Percentiles rank a stretch among this genome's conserved stretches.
phyloP scores from a whole-genome alignment of 2,329 filamentous ascomycete genomes.

The Bipolaris zeicola region DNA sequence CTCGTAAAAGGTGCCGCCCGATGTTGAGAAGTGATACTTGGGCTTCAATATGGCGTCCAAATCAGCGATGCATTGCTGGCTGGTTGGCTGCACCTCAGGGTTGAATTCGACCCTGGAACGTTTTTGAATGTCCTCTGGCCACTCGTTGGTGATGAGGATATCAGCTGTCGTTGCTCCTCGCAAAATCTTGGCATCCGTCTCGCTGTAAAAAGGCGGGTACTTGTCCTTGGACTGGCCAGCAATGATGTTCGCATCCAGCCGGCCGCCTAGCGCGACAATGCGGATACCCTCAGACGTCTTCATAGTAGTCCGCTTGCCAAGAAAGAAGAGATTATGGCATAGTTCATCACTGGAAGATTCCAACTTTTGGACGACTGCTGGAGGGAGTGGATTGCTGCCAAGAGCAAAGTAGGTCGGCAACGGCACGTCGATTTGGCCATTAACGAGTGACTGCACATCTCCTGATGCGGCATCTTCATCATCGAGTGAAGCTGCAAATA shows the following conservation, averaged over 20 bases:
- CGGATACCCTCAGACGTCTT: slow-evolving; percentile 89
- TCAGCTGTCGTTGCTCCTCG: slow-evolving; percentile 79
- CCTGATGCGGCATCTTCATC: slow-evolving; percentile 61
- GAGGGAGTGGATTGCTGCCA: slow-evolving; percentile 73
- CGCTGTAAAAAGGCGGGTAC: slow-evolving; percentile 77
- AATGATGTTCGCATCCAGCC: slow-evolving; percentile 65
- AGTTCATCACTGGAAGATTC: slow-evolving; percentile 71
- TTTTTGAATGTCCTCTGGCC: slow-evolving; percentile 75
- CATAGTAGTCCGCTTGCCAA: slow-evolving; percentile 81
- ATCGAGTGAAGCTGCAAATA: slow-evolving; percentile 66
- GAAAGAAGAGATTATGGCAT: slow-evolving; percentile 87
- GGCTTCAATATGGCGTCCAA: slow-evolving; percentile 81
- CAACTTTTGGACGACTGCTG: slow-evolving; percentile 72
- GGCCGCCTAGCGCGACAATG: slow-evolving; percentile 84
- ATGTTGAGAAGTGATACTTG: slow-evolving; percentile 85
- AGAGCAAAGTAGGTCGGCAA: slow-evolving; percentile 91
- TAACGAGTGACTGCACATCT: slow-evolving; percentile 66
- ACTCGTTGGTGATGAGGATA: slow-evolving; percentile 84
- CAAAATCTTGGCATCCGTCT: slow-evolving; percentile 75
- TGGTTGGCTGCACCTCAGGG: slow-evolving; percentile 59
- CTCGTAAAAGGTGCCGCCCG: slow-evolving; percentile 77
- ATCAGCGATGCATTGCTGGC: slow-evolving; percentile 74
- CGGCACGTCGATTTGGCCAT: slow-evolving; percentile 74
- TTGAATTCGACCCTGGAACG: slow-evolving; percentile 69
- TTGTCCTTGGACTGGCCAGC: slow-evolving; percentile 71